Percentiles rank a stretch among this genome's conserved stretches.
These are phyloP conservation scores for Mycena capillaripes DNA, from an alignment of 768 basidiomycete genomes.

Conservation along the genomic window DNA sequence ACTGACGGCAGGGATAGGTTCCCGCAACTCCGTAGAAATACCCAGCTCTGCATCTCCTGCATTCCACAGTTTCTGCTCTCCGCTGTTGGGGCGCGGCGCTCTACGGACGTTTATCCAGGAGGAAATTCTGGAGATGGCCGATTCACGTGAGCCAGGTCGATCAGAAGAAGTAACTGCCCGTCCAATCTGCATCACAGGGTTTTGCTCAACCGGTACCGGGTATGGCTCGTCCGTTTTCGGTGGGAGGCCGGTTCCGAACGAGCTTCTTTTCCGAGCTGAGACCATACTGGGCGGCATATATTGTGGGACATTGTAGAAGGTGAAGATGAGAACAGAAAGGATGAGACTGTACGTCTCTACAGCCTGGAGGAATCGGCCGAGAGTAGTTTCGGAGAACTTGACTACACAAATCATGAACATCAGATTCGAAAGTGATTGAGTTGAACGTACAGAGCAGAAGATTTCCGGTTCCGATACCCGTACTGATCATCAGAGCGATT, in stretches of 20 bases:
- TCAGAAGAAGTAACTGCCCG: conserved; percentile 27
- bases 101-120: conserved; percentile 55
- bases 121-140: conserved; percentile 46
- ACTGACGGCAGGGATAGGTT: conserved; percentile 4
- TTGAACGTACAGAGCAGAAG: conserved; percentile 65
- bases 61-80: conserved; percentile 49
- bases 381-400: conserved; percentile 74
- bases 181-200: conserved; percentile 17
- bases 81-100: conserved; percentile 45
- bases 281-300: conserved; percentile 16
- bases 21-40: conserved; percentile 27
- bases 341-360: conserved; percentile 74
- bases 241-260: conserved; percentile 36
- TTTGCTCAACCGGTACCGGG: conserved; percentile 23
- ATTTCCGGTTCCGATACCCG: conserved; percentile 69
- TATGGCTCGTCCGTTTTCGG: conserved; percentile 44
- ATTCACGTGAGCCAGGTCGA: conserved; percentile 28
- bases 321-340: conserved; percentile 66
- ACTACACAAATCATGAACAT: conserved; percentile 53
- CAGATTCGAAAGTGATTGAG: not conserved
- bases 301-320: conserved; percentile 48
- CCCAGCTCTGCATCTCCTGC: conserved; percentile 46
- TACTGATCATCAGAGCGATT: conserved; percentile 64
- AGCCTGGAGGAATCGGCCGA: conserved; percentile 78
- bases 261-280: conserved; percentile 25